Percentiles rank a stretch among this genome's conserved stretches.
Conservation (phyloP, 176 grass and related monocot genomes). For the Chloris gayana region DNA sequence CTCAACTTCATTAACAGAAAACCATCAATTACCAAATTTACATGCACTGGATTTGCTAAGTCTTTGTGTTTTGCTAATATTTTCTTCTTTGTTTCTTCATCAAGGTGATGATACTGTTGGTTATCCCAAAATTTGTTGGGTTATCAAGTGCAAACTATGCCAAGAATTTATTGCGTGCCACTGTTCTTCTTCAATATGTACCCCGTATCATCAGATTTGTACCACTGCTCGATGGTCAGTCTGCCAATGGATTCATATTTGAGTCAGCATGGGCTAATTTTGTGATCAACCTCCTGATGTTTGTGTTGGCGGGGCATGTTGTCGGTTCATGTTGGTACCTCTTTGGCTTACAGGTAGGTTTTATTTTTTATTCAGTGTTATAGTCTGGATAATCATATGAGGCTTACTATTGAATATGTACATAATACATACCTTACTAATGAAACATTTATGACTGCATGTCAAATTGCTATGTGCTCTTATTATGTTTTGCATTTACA, state of each 20-base stretch:
- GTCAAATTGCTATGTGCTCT: slow-evolving; percentile 11
- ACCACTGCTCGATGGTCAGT: slow-evolving; percentile 83
- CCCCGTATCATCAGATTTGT: slow-evolving; percentile 93
- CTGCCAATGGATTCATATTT: slow-evolving; percentile 92
- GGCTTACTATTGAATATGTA: slow-evolving; percentile 1
- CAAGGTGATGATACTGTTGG: slow-evolving; percentile 93
- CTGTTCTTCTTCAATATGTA: slow-evolving; percentile 91
- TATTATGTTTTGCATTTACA: not conserved
- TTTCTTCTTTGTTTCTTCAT: slow-evolving; percentile 35
- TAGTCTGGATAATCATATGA: not conserved
- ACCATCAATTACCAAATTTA: slow-evolving; percentile 18
- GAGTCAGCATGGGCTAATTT: slow-evolving; percentile 97
- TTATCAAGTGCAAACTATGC: slow-evolving; percentile 81
- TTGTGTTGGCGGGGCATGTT: slow-evolving; percentile 91
- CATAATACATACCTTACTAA: not conserved
- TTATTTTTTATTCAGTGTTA: not conserved
- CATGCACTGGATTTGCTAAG: not conserved
- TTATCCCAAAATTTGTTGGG: slow-evolving; percentile 85
- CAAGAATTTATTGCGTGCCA: slow-evolving; percentile 90
- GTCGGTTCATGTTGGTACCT: slow-evolving; percentile 99
- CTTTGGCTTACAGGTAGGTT: slow-evolving; percentile 86
- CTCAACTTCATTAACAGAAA: not conserved
- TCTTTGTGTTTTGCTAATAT: slow-evolving; percentile 22
- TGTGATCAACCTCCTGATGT: slow-evolving; percentile 98
- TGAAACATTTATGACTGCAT: not conserved